Evolutionary conservation across 2,329 filamentous ascomycete species (phyloP).

Genomic region (Fonsecaea pedrosoi): DNA sequence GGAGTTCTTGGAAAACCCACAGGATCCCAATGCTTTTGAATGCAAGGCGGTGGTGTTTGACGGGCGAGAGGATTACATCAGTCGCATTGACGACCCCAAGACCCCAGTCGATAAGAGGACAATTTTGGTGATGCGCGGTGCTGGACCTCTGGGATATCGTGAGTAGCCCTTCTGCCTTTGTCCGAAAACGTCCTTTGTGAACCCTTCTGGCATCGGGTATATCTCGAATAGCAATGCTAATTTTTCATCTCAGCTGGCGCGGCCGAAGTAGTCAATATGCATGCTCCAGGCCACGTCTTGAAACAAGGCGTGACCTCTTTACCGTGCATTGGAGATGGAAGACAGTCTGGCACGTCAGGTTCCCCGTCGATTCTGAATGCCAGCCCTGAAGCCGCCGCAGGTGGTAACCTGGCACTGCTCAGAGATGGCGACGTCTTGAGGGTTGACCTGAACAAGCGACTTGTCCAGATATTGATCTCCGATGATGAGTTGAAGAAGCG

Average conservation of each 20-base stretch:
- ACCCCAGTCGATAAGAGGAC: slow-evolving; percentile 51
- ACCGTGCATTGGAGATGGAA: slow-evolving; percentile 61
- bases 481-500: slow-evolving; percentile 52
- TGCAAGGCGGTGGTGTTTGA: slow-evolving; percentile 58
- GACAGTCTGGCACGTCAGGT: slow-evolving; percentile 63
- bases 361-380: slow-evolving; percentile 64
- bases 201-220: neutral
- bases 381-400: slow-evolving; percentile 61
- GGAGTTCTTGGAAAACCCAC: slow-evolving; percentile 54
- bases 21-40: slow-evolving; percentile 58
- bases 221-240: neutral
- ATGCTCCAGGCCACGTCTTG: slow-evolving; percentile 54
- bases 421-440: slow-evolving; percentile 58
- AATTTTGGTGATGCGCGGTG: slow-evolving; percentile 59
- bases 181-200: neutral
- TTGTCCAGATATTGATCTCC: slow-evolving; percentile 57
- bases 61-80: slow-evolving; percentile 58
- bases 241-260: slow-evolving; percentile 45
- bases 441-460: slow-evolving; percentile 58
- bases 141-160: slow-evolving; percentile 57
- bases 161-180: neutral
- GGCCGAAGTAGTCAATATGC: slow-evolving; percentile 62
- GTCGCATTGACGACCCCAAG: slow-evolving; percentile 51
- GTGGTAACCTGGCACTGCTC: slow-evolving; percentile 61
- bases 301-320: slow-evolving; percentile 56